Evolutionary conservation across 2,329 filamentous ascomycete species (phyloP).

Genomic region (Ceratocystis colombiana): DNA sequence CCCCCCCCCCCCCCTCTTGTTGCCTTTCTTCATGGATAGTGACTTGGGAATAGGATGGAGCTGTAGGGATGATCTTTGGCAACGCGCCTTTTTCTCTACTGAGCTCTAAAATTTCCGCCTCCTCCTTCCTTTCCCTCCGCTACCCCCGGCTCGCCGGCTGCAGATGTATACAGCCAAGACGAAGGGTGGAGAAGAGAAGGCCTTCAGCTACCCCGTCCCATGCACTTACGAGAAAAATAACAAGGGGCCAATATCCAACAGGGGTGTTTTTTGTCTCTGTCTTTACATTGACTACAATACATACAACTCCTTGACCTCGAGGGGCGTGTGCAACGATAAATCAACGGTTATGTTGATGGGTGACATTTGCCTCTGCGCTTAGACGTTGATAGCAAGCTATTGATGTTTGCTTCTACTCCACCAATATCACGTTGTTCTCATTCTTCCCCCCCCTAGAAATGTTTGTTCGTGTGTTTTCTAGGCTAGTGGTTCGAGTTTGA

Average conservation of each 20-base stretch:
- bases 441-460: neutral
- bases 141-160: neutral
- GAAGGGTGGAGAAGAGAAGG: neutral
- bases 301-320: neutral
- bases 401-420: constrained; percentile 4
- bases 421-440: neutral
- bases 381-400: neutral
- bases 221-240: constrained; percentile 6
- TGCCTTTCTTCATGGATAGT: neutral
- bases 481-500: neutral
- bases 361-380: constrained; percentile 1
- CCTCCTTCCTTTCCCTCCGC: neutral
- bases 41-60: neutral
- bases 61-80: neutral
- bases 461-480: neutral
- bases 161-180: neutral
- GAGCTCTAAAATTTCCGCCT: neutral
- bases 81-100: neutral
- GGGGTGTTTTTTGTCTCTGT: neutral
- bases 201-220: constrained; percentile 1
- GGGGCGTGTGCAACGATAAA: constrained; percentile 2
- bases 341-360: too few species aligned
- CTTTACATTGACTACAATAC: neutral
- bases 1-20: neutral
- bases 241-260: constrained; percentile 2